Evolutionary conservation across 768 basidiomycete genomes (phyloP).

Genomic region (Lactifluus rugatus): DNA sequence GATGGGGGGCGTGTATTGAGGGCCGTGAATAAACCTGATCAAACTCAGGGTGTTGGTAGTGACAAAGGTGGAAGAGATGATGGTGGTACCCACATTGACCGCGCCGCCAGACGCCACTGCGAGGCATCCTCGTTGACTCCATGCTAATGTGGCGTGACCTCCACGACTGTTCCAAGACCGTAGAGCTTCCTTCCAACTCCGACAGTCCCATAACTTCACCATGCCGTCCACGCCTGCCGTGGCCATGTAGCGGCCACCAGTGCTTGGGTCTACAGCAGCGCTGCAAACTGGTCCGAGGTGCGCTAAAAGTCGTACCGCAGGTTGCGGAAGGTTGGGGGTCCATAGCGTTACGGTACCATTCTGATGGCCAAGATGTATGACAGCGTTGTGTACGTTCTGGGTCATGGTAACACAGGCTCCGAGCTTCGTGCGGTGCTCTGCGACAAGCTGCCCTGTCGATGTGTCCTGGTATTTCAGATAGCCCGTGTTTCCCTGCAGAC

Average conservation of each 20-base stretch:
- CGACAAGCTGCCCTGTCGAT: constrained; percentile 79
- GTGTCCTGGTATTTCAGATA: constrained; percentile 96
- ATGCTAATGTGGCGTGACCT: constrained; percentile 60
- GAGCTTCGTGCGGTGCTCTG: constrained; percentile 83
- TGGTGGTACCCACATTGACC: constrained; percentile 55
- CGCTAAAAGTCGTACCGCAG: constrained; percentile 85
- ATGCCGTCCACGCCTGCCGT: constrained; percentile 80
- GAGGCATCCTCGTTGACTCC: constrained; percentile 79
- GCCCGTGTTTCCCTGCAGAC: constrained; percentile 67
- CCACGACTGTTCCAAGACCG: constrained; percentile 69
- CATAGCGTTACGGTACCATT: constrained; percentile 94
- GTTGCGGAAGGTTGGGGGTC: constrained; percentile 90
- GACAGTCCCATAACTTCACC: constrained; percentile 94
- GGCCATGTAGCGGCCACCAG: constrained; percentile 84
- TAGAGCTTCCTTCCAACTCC: constrained; percentile 89
- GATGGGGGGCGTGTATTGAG: constrained; percentile 48
- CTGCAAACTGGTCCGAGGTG: constrained; percentile 82
- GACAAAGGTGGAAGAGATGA: not conserved
- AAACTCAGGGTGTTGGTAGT: not conserved
- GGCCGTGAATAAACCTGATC: constrained; percentile 66
- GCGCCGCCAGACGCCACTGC: constrained; percentile 75
- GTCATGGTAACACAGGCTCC: constrained; percentile 79
- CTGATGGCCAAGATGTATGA: constrained; percentile 89
- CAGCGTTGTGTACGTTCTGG: constrained; percentile 88
- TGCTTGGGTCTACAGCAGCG: constrained; percentile 74